Conservation (phyloP, 352 stramenopile species). For the Pythium vanterpoolii region DNA sequence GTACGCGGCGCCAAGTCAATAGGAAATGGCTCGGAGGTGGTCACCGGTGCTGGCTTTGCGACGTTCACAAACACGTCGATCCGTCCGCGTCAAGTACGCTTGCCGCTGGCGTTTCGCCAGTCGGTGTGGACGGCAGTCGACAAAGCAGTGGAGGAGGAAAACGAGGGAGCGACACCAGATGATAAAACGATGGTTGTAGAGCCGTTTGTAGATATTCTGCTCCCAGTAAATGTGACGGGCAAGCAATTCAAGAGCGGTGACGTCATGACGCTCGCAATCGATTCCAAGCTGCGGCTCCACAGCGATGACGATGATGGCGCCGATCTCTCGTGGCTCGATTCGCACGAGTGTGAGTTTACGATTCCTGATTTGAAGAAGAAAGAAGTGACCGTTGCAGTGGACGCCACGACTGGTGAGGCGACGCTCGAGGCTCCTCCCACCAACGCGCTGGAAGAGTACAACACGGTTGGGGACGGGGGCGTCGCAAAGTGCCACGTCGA, state of each 20-base stretch:
- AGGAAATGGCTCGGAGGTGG: constrained; percentile 9
- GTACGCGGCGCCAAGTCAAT: constrained; percentile 48
- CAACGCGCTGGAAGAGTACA: too few species aligned
- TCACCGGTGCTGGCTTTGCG: constrained; percentile 35
- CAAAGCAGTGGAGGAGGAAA: neutral
- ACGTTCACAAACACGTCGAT: constrained; percentile 71
- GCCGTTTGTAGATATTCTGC: constrained; percentile 45
- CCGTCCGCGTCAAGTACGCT: constrained; percentile 44
- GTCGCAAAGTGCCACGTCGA: constrained; percentile 3
- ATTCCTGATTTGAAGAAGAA: constrained; percentile 37
- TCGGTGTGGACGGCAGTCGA: constrained; percentile 37
- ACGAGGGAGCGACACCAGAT: neutral
- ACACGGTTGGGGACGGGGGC: neutral
- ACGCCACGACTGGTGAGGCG: constrained; percentile 17
- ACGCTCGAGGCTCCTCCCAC: neutral
- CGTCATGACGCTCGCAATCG: constrained; percentile 47
- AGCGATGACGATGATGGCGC: constrained; percentile 35
- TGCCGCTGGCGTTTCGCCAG: constrained; percentile 69
- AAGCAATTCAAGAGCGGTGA: constrained; percentile 57
- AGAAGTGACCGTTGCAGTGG: constrained; percentile 16
- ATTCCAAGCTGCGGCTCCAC: constrained; percentile 48
- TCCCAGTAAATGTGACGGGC: constrained; percentile 69
- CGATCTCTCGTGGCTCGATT: constrained; percentile 55
- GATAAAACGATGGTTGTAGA: constrained; percentile 15
- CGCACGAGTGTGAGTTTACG: constrained; percentile 41